Conservation (phyloP, 805 yeast genomes). For the Nematodospora valgi region DNA sequence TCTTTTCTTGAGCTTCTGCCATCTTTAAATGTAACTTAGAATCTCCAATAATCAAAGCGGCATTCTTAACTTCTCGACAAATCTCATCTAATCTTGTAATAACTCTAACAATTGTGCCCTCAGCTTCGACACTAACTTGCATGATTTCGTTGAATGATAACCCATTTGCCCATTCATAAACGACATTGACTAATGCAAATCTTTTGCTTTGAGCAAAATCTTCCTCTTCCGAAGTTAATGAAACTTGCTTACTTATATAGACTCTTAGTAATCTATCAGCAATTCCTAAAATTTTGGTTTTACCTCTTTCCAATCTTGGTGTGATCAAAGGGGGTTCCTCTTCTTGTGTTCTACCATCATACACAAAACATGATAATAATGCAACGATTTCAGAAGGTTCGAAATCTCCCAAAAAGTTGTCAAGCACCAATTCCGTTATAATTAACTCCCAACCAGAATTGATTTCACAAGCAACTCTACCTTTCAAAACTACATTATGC, state of each 20-base stretch:
- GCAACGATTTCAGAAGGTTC: constrained; percentile 98
- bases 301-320: constrained; percentile 76
- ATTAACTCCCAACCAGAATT: constrained; percentile 90
- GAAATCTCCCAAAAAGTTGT: constrained; percentile 87
- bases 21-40: constrained; percentile 84
- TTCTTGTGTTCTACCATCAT: constrained; percentile 73
- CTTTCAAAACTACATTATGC: constrained; percentile 79
- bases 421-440: constrained; percentile 83
- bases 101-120: constrained; percentile 95
- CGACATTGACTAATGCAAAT: constrained; percentile 88
- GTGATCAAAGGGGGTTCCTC: constrained; percentile 65
- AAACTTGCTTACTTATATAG: constrained; percentile 65
- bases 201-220: constrained; percentile 79
- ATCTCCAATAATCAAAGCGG: constrained; percentile 93
- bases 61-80: constrained; percentile 90
- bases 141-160: constrained; percentile 85
- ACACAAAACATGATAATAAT: constrained; percentile 83
- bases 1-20: constrained; percentile 88
- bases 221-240: constrained; percentile 78
- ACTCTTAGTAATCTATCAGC: constrained; percentile 59
- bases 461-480: constrained; percentile 90
- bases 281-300: constrained; percentile 62
- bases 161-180: constrained; percentile 98
- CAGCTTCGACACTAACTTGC: constrained; percentile 84
- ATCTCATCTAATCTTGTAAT: constrained; percentile 92